phyloP scores from a whole-genome alignment of 495 filamentous ascomycete species.

The Penicillium atrosanguineum region DNA sequence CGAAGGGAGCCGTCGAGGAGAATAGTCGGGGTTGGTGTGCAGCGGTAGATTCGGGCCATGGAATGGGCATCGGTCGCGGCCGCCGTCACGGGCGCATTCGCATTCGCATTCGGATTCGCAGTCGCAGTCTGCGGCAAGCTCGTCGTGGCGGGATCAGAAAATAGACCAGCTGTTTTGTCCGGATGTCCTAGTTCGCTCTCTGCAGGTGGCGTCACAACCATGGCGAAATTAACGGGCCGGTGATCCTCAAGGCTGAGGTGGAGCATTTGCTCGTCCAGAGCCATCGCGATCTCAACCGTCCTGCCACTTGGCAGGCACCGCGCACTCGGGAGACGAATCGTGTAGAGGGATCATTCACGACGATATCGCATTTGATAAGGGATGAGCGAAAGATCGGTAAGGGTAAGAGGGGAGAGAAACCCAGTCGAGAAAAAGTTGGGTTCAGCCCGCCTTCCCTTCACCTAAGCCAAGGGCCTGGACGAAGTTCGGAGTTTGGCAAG shows the following conservation, averaged over 20 bases:
- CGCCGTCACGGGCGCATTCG: not conserved
- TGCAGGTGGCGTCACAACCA: constrained; percentile 25
- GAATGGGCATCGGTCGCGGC: constrained; percentile 5
- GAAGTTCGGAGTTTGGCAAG: not conserved
- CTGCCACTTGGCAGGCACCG: constrained; percentile 12
- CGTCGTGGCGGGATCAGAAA: not conserved
- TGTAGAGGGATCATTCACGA: not conserved
- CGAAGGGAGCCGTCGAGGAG: constrained; percentile 46
- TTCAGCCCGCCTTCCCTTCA: too few species aligned
- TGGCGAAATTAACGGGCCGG: constrained; percentile 12
- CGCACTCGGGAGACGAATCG: not conserved
- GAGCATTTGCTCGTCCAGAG: constrained; percentile 26
- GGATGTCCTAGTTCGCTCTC: constrained; percentile 16
- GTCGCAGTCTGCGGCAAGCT: not conserved
- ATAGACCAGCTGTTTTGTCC: not conserved
- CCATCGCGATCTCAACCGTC: constrained; percentile 14
- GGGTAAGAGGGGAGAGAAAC: not conserved
- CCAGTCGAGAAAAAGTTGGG: not conserved
- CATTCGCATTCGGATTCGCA: not conserved
- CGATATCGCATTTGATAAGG: not conserved
- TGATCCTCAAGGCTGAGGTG: constrained; percentile 22
- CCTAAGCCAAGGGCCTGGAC: too few species aligned
- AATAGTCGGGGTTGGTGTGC: constrained; percentile 49
- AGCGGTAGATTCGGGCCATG: constrained; percentile 42
- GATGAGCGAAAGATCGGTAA: not conserved